phyloP scores from a whole-genome alignment of 2,329 filamentous ascomycete genomes.

The Hypoxylon sp. region DNA sequence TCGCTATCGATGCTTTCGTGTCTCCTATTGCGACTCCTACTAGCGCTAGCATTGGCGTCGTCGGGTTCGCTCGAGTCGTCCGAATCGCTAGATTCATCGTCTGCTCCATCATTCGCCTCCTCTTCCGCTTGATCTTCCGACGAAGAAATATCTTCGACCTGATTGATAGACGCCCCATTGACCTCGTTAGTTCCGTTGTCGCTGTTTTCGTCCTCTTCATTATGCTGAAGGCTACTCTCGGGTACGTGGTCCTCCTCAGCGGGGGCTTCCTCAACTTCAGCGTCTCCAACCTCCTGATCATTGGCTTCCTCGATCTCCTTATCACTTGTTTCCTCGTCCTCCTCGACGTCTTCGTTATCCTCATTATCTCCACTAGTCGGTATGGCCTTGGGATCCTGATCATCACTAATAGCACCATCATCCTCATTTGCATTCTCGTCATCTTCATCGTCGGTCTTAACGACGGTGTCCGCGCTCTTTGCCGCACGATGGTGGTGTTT shows the following conservation, averaged over 20 bases:
- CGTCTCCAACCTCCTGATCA: not conserved
- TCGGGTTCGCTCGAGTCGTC: no score
- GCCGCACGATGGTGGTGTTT: conserved; percentile 5
- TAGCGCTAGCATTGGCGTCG: no score
- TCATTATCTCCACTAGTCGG: not conserved
- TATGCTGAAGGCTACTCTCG: no score
- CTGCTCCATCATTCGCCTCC: conserved; percentile 12
- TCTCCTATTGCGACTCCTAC: no score
- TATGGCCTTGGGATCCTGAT: no score
- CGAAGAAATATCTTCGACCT: no score
- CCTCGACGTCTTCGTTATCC: conserved; percentile 31
- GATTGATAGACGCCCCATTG: no score
- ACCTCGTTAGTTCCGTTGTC: no score
- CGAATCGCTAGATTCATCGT: conserved; percentile 1
- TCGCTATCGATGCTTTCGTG: conserved; percentile 7
- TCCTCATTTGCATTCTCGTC: conserved; percentile 12
- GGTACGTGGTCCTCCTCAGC: no score
- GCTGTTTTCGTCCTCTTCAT: conserved; percentile 1
- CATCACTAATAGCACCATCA: no score
- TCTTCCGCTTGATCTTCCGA: no score
- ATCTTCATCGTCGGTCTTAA: conserved; percentile 38
- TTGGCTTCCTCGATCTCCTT: no score
- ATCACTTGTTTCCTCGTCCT: conserved; percentile 21
- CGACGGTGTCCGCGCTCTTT: conserved; percentile 34
- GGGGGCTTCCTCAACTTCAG: not conserved